Evolutionary conservation across 1,284 basidiomycete species (phyloP).

Genomic region (Malassezia slooffiae): DNA sequence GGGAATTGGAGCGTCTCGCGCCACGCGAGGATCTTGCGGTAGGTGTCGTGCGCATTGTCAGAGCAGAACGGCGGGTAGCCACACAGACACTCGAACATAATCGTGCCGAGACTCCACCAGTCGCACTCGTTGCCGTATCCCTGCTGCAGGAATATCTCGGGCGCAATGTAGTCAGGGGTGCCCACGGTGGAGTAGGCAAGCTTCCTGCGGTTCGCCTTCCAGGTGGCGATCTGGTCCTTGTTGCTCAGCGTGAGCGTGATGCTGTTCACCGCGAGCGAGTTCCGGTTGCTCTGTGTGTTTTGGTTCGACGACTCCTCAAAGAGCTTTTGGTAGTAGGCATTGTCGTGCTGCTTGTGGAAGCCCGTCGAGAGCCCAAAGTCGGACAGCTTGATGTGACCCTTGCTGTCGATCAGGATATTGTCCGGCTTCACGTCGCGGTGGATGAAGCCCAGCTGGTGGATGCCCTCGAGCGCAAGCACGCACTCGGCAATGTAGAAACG

Average conservation of each 20-base stretch:
- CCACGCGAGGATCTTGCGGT: constrained; percentile 98
- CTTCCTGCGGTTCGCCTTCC: constrained; percentile 96
- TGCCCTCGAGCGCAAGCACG: constrained; percentile 91
- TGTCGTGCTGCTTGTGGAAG: constrained; percentile 88
- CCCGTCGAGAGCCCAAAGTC: constrained; percentile 91
- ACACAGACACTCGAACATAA: constrained; percentile 97
- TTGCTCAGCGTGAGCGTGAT: constrained; percentile 43
- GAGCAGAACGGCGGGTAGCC: constrained; percentile 95
- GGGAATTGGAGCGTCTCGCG: constrained; percentile 75
- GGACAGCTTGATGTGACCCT: constrained; percentile 86
- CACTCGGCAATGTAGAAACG: constrained; percentile 99
- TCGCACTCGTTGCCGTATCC: constrained; percentile 97
- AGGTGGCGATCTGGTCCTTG: constrained; percentile 57
- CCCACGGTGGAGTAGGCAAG: constrained; percentile 96
- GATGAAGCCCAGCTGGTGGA: constrained; percentile 97
- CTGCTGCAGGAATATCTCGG: constrained; percentile 93
- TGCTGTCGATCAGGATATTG: constrained; percentile 90
- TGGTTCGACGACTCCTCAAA: constrained; percentile 54
- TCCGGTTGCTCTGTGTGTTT: constrained; percentile 35
- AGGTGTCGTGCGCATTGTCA: constrained; percentile 92
- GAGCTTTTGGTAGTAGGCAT: constrained; percentile 83
- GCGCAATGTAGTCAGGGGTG: constrained; percentile 97
- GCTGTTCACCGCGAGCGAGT: constrained; percentile 44
- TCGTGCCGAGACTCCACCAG: constrained; percentile 78
- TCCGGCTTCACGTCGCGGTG: constrained; percentile 93